Evolutionary conservation across 768 basidiomycete genomes (phyloP), one percentile per base, ranked within the genome.

Genomic region (Russula foetens): DNA sequence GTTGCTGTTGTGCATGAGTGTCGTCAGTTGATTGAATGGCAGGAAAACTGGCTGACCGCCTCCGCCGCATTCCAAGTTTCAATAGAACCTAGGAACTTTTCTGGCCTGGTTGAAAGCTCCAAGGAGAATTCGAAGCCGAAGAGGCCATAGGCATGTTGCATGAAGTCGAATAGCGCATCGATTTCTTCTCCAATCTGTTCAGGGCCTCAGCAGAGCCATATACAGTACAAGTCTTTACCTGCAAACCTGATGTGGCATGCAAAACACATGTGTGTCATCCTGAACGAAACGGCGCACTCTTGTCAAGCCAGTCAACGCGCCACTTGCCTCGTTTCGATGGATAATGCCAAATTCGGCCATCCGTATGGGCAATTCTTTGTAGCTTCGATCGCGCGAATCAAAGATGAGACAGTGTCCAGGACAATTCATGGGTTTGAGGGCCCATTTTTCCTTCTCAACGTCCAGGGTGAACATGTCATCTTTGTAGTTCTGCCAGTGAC

Each of bases 331-430:
- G 68, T 98, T 99, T 59, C 96, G 79, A 73, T 98, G 97, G 54
- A 98, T 80, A 66, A 98, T 92, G 66, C 97, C 97, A 69, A 99
- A 99, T 71, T 99, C 97, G 6, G 96, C 96, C 89, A 98, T 93
- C 28, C 97, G 86, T 66, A 99, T 86, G 8, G 97, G 97, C 15
- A 98, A 80, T 73, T 99, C 97, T 71, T 86, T 90, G 77, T 98
- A 98, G 62, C 85, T 88, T 63, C 97, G 84, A 72, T 97, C 95
- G 59, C 91, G 81, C 26, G 90, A 88, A 74, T 93, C 96, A 70
- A 98, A 99, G 67, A 99, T 91, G 52, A 98, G 73, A 73, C 91
- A 94, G 72, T 98, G 97, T 6, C 95, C 95, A 0, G 91, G 97
- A 76, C 97, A 98, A 74, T 99, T 99, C 97, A 99, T 99, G 21